Evolutionary conservation across 1,284 basidiomycete species (phyloP), one percentile per base, ranked within the genome.

Genomic region (Irpex lacteus): DNA sequence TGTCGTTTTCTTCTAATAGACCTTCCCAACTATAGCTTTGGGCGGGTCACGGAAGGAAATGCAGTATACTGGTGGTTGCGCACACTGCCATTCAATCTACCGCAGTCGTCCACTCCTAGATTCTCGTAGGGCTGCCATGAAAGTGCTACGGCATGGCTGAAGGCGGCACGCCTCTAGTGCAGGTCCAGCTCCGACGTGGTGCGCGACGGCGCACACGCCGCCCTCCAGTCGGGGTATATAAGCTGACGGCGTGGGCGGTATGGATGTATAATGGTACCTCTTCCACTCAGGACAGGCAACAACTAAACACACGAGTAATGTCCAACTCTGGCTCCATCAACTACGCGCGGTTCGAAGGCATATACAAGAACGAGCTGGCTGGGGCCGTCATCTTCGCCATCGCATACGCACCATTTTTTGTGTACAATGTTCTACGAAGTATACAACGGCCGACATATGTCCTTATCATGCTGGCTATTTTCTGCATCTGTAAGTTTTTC

Each of bases 381-480:
- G 83, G 76, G 18, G 78, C 84, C 4, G 72, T 78, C 32, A 65
- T 85, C 32, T 84, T 86, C 68, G 75, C 82, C 3, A 64, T 78
- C 15, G 67, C 79, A 4, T 85, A 84, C 66, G 55, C 71, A 2
- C 78, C 78, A 2, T 71, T 83, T 40, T 63, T 78, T 5, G 62
- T 68, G 0, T 76, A 74, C 70, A 81, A 80, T 66, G 21, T 81
- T 32, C 65, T 64, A 34, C 77, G 77, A 60, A 74, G 78, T 2
- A 73, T 83, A 50, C 67, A 63, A n/a, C 74, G 74, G 8, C 77
- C 77, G 2, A 81, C 78, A 0, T 80, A 77, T 64, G 79, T 84
- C 5, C 76, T 79, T 65, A 69, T 80, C 38, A 68, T 77, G 13
- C 70, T 84, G 15, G 65, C 76, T 1, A 49, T 85, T 4, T 85